A percentile compares a stretch with the other conserved stretches of the same genome.
These are phyloP conservation scores for Cladosporium sp. DNA, from an alignment of 2,329 filamentous ascomycete species.

Conservation along the genomic window DNA sequence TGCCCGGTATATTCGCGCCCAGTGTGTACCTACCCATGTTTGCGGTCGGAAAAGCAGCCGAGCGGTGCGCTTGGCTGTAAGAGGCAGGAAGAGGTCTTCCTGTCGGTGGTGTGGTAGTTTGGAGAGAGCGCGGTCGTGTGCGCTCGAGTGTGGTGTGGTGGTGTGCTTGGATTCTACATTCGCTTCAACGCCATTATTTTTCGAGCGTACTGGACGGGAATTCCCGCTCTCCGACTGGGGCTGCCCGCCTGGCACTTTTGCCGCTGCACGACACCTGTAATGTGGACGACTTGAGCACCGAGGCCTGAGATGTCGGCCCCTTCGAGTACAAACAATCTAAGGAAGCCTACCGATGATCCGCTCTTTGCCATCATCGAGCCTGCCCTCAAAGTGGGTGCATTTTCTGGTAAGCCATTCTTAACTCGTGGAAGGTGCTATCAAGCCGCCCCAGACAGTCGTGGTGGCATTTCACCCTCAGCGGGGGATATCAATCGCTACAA, in stretches of 20 bases:
- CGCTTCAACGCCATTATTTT: too few relatives aligned
- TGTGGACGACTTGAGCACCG: background rate
- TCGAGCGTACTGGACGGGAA: too few relatives aligned
- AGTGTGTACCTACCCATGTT: slow-evolving; percentile 52
- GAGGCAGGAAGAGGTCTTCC: slow-evolving; percentile 8
- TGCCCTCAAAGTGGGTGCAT: slow-evolving; percentile 30
- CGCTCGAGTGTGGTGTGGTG: background rate
- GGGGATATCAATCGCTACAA: too few relatives aligned
- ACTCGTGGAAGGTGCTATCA: background rate
- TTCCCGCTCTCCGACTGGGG: too few relatives aligned
- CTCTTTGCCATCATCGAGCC: slow-evolving; percentile 25
- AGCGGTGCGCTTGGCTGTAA: slow-evolving; percentile 5
- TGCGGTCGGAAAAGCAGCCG: slow-evolving; percentile 39
- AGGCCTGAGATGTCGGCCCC: background rate
- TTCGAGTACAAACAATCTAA: background rate
- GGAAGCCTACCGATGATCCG: slow-evolving; percentile 16
- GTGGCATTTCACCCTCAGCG: too few relatives aligned
- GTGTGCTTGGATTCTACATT: background rate
- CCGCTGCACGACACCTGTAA: background rate
- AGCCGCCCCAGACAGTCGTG: background rate
- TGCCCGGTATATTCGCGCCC: slow-evolving; percentile 4
- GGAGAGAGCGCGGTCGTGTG: background rate
- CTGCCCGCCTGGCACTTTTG: background rate
- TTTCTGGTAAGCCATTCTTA: slow-evolving; percentile 25
- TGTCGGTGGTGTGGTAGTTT: background rate